These are phyloP conservation scores for Tricholoma hemisulphureum DNA, from an alignment of 768 basidiomycete species.

Conservation along the genomic window DNA sequence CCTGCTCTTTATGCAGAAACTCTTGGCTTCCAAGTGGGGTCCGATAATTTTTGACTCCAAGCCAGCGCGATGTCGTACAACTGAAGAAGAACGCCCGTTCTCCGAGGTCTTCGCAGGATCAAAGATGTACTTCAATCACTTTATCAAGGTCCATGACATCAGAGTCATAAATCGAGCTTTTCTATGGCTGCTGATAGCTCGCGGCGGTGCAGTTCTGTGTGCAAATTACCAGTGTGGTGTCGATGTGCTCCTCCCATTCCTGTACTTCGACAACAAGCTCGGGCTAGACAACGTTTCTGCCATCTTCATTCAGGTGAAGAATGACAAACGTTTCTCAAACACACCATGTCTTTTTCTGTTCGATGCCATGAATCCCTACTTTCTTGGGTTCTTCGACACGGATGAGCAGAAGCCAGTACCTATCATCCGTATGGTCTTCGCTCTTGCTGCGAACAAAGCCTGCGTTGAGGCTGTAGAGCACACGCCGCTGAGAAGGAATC, in stretches of 20 bases:
- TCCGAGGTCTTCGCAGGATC: background rate
- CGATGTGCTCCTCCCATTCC: background rate
- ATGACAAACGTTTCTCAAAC: slow-evolving; percentile 11
- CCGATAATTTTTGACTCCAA: background rate
- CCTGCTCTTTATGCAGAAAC: background rate
- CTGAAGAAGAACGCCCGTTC: background rate
- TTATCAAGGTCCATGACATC: slow-evolving; percentile 20
- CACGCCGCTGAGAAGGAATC: background rate
- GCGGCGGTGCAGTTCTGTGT: slow-evolving; percentile 17
- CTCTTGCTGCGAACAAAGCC: slow-evolving; percentile 1
- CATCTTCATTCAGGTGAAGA: slow-evolving; percentile 23
- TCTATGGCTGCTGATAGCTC: slow-evolving; percentile 13
- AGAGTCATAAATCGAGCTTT: slow-evolving; percentile 9
- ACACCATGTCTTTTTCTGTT: slow-evolving; percentile 14
- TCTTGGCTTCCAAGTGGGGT: background rate
- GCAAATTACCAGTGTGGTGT: background rate
- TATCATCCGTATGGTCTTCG: slow-evolving; percentile 15
- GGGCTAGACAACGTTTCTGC: slow-evolving; percentile 14
- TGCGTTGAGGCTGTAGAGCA: background rate
- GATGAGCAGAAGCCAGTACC: slow-evolving; percentile 5
- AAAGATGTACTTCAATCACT: slow-evolving; percentile 23
- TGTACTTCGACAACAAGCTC: slow-evolving; percentile 5
- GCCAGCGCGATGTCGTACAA: slow-evolving; percentile 1
- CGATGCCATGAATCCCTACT: slow-evolving; percentile 21
- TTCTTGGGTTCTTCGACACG: slow-evolving; percentile 15